A percentile compares a stretch with the other conserved stretches of the same genome.
These are phyloP conservation scores for Aspergillus clavatus DNA, from an alignment of 2,329 filamentous ascomycete species.

Conservation along the genomic window DNA sequence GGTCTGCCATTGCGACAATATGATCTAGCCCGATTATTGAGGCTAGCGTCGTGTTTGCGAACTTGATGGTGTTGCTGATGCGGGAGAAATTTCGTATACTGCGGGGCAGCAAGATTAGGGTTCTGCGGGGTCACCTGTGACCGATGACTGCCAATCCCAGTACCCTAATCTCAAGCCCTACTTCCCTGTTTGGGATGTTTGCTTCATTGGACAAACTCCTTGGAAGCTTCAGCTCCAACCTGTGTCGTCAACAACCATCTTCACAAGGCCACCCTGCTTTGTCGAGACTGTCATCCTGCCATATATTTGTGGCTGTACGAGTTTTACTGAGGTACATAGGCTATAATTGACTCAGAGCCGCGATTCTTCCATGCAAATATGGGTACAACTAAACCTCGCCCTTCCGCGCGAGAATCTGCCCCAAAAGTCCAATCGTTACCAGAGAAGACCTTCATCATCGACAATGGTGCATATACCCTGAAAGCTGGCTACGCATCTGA, in stretches of 20 bases:
- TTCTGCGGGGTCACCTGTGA: slow-evolving; percentile 26
- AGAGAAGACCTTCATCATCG: slow-evolving; percentile 72
- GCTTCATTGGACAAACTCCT: slow-evolving; percentile 11
- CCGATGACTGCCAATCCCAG: neutral
- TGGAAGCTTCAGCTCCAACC: slow-evolving; percentile 4
- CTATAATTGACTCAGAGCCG: neutral
- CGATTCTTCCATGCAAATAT: slow-evolving; percentile 13
- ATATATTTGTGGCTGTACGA: too few species aligned
- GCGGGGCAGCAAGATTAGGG: slow-evolving; percentile 30
- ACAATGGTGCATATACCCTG: slow-evolving; percentile 87
- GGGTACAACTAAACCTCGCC: slow-evolving; percentile 33
- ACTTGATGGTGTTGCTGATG: slow-evolving; percentile 1
- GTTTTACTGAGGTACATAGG: neutral
- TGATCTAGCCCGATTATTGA: neutral
- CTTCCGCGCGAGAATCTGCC: slow-evolving; percentile 49
- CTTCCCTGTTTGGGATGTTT: slow-evolving; percentile 15
- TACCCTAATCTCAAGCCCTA: slow-evolving; percentile 23
- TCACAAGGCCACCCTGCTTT: neutral
- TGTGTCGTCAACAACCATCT: slow-evolving; percentile 2
- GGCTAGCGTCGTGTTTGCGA: neutral
- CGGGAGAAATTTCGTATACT: slow-evolving; percentile 25
- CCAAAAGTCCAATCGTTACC: slow-evolving; percentile 50
- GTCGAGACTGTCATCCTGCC: too few species aligned
- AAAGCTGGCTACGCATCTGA: slow-evolving; percentile 74
- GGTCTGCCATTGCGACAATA: slow-evolving; percentile 25